Base-by-base conservation (phyloP, 2,329 filamentous ascomycete genomes). In the Ophiocordyceps australis region DNA sequence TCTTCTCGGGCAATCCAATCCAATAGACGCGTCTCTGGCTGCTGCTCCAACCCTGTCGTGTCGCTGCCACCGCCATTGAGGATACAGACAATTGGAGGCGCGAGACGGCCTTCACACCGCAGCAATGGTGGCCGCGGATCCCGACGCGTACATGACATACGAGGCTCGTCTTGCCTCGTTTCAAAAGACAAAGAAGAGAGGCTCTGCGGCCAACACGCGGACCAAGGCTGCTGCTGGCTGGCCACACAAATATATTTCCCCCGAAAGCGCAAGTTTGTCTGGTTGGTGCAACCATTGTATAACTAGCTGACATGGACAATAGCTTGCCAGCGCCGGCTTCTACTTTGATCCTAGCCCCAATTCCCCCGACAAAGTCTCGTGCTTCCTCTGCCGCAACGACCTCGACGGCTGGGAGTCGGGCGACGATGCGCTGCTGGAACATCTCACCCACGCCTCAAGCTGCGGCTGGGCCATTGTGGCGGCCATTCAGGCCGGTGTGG, bases 251-350 rank as follows among this genome's bases (percentile, higher is more conserved):
- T 38, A 42, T 27, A 51, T 49, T 22, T 32, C 38, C 18, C 38
- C 42, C 8, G 41, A 40, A 23, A 49, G 45, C 29, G 42, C n/a
- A n/a, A n/a, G n/a, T n/a, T n/a, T n/a, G n/a, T n/a, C n/a, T n/a
- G n/a, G n/a, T n/a, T n/a, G n/a, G n/a, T n/a, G n/a, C n/a, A n/a
- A n/a, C n/a, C n/a, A n/a, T n/a, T n/a, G n/a, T n/a, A n/a, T n/a
- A n/a, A n/a, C n/a, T n/a, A n/a, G n/a, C n/a, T n/a, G n/a, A n/a
- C n/a, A n/a, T n/a, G n/a, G n/a, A n/a, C 24, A 24, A 23, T 44
- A 93, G 78, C 74, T 98, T 40, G 86, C 89, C 5, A 72, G 69
- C 42, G 86, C 89, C 29, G 89, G 89, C 20, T 93, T 98, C 55
- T 89, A 76, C 54, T 95, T 81, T 54, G 68, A 74, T 32, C 86